phyloP scores from a whole-genome alignment of 2,329 filamentous ascomycete genomes.

The Nigrograna mackinnonii region DNA sequence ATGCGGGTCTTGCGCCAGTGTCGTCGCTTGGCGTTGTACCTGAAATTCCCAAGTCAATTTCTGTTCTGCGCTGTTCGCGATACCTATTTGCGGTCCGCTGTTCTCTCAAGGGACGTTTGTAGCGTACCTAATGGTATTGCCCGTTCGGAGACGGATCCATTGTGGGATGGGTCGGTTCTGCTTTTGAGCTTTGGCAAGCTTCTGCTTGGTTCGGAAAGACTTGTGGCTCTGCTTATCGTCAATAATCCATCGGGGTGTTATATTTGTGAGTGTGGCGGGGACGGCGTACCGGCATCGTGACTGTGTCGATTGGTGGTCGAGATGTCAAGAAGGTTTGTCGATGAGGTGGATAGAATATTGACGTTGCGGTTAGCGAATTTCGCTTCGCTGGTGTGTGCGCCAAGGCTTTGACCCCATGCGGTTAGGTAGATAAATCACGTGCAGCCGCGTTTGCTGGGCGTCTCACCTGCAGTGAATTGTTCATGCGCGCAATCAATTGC shows the following conservation, averaged over 20 bases:
- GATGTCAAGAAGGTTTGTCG: constrained; percentile 33
- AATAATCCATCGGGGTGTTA: background rate
- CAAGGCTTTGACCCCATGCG: too few species aligned
- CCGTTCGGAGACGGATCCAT: constrained; percentile 98
- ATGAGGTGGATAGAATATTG: constrained; percentile 2
- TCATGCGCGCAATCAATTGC: too few species aligned
- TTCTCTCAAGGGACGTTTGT: background rate
- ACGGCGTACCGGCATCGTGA: constrained; percentile 45
- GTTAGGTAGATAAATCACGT: too few species aligned
- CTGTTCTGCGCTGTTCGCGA: constrained; percentile 5
- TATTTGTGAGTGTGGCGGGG: constrained; percentile 8
- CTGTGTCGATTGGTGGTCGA: constrained; percentile 33
- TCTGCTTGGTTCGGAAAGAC: constrained; percentile 99
- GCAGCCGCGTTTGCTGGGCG: too few species aligned
- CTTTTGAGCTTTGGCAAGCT: constrained; percentile 99
- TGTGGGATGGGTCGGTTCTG: constrained; percentile 99
- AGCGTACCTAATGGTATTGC: constrained; percentile 98
- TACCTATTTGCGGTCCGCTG: background rate
- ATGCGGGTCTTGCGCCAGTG: constrained; percentile 99
- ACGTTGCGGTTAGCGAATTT: constrained; percentile 8
- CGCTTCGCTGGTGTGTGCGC: constrained; percentile 11
- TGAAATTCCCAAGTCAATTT: constrained; percentile 44
- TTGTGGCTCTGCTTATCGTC: constrained; percentile 80
- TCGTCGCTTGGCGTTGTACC: constrained; percentile 99
- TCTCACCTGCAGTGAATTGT: too few species aligned